phyloP scores from a whole-genome alignment of 148 eudicot species.

The Amaranthus palmeri region DNA sequence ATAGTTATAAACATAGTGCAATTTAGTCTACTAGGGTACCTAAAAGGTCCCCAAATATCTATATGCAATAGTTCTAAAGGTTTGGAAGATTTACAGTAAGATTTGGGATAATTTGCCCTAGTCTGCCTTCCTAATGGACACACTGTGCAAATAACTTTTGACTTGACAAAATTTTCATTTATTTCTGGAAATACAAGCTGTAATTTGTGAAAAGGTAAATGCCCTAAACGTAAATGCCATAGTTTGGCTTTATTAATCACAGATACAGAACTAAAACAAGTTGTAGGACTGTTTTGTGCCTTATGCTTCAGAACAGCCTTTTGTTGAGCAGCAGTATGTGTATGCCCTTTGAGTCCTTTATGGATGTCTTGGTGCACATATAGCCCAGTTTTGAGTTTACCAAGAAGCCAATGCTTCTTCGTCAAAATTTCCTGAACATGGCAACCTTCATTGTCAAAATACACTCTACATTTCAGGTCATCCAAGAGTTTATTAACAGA shows the following conservation, averaged over 20 bases:
- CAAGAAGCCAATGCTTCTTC: no score
- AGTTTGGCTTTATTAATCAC: neutral
- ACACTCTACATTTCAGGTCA: neutral
- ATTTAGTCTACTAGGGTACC: neutral
- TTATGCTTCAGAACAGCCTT: neutral
- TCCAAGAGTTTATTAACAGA: neutral
- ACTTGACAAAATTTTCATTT: no score
- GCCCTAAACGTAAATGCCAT: neutral
- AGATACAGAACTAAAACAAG: neutral
- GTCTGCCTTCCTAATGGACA: neutral
- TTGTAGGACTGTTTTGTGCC: neutral
- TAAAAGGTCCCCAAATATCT: neutral
- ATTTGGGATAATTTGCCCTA: neutral
- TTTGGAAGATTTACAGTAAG: neutral
- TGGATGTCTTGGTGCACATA: no score
- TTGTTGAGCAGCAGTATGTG: neutral
- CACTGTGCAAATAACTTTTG: neutral
- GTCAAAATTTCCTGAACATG: neutral
- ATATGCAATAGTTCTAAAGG: neutral
- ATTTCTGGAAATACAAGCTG: accelerated
- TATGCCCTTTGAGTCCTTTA: no score
- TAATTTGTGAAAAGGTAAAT: neutral
- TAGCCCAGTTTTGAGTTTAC: no score
- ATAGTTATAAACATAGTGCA: neutral
- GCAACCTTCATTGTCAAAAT: neutral